These are phyloP conservation scores for Beauveria sp. DNA, from an alignment of 2,329 filamentous ascomycete species.

Conservation along the genomic window DNA sequence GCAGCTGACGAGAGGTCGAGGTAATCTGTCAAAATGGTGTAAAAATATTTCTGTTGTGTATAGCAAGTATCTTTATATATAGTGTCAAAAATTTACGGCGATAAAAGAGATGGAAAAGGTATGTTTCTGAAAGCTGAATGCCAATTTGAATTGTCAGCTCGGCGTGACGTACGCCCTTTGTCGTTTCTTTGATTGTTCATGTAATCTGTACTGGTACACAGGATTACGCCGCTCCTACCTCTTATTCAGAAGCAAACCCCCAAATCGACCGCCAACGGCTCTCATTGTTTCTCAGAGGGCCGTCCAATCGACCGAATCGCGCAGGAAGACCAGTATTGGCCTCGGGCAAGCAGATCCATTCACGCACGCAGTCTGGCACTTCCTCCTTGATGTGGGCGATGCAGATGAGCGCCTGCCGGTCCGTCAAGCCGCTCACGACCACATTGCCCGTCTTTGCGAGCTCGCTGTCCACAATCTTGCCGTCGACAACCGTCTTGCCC, in stretches of 20 bases:
- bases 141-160: neutral
- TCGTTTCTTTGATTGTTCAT: neutral
- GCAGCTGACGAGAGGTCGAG: neutral
- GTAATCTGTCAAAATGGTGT: neutral
- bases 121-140: neutral
- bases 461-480: conserved; percentile 39
- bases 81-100: neutral
- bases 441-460: conserved; percentile 36
- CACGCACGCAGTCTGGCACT: conserved; percentile 71
- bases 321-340: conserved; percentile 54
- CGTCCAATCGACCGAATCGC: conserved; percentile 56
- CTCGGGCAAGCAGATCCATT: conserved; percentile 83
- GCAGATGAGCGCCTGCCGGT: conserved; percentile 76
- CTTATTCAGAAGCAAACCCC: conserved; percentile 30
- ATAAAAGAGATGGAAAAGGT: neutral
- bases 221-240: neutral
- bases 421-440: conserved; percentile 53
- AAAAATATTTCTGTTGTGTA: neutral
- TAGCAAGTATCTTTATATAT: neutral
- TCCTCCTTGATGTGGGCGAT: conserved; percentile 90
- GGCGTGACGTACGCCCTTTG: neutral
- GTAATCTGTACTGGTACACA: neutral
- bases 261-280: conserved; percentile 60
- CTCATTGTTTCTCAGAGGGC: conserved; percentile 50
- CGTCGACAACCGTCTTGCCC: conserved; percentile 30